phyloP scores from a whole-genome alignment of 1,139 yeast species.

The Lodderomyces elongisporus region DNA sequence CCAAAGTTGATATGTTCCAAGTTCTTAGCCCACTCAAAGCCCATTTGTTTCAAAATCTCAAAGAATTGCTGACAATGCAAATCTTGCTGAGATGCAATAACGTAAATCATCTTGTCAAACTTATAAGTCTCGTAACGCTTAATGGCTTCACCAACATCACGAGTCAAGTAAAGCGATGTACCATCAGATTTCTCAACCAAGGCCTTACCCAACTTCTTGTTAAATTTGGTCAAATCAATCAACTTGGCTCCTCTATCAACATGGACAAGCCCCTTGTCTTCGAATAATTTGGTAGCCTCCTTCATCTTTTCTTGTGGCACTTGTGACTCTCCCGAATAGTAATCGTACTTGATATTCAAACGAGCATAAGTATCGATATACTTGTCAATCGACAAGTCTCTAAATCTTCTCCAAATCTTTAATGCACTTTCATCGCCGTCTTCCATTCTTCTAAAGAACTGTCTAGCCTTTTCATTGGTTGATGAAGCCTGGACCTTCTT shows the following conservation, averaged over 20 bases:
- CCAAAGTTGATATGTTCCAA: conserved; percentile 90
- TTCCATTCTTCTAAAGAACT: conserved; percentile 87
- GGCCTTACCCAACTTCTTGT: conserved; percentile 91
- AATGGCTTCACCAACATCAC: conserved; percentile 97
- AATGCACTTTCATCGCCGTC: conserved; percentile 84
- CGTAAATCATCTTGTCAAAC: conserved; percentile 95
- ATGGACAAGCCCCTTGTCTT: conserved; percentile 66
- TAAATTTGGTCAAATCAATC: conserved; percentile 79
- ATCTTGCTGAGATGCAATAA: conserved; percentile 94
- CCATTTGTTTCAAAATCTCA: conserved; percentile 91
- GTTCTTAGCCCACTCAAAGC: conserved; percentile 78
- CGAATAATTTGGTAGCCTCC: conserved; percentile 56
- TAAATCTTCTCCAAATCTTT: conserved; percentile 78
- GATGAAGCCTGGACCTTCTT: conserved; percentile 11
- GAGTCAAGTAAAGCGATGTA: conserved; percentile 86
- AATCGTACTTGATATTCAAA: conserved; percentile 81
- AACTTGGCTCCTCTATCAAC: conserved; percentile 91
- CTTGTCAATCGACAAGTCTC: conserved; percentile 81
- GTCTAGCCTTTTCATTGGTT: conserved; percentile 82
- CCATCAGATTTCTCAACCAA: conserved; percentile 95
- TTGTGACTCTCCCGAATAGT: conserved; percentile 94
- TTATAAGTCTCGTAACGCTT: conserved; percentile 80
- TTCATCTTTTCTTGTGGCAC: conserved; percentile 74
- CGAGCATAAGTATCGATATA: conserved; percentile 88
- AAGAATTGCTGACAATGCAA: conserved; percentile 91